phyloP scores from a whole-genome alignment of 805 yeast species.

The Starmera quercuum region DNA sequence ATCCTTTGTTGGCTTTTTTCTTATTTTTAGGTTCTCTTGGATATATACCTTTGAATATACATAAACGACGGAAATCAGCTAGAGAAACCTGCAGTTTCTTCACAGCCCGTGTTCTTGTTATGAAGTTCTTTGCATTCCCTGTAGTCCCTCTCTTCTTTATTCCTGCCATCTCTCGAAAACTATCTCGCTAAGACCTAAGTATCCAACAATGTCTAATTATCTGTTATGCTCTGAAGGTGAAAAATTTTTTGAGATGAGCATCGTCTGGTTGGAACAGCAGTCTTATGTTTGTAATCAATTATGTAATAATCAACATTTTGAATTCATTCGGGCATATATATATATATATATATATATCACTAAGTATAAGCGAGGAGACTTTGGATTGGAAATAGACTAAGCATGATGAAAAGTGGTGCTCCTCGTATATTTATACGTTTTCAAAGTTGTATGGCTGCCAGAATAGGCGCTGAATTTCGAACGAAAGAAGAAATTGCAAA shows the following conservation, averaged over 20 bases:
- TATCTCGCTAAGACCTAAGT: not conserved
- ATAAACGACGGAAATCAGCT: constrained; percentile 93
- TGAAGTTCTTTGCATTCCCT: constrained; percentile 88
- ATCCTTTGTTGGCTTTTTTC: constrained; percentile 95
- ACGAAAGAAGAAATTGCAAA: constrained; percentile 6
- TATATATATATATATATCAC: no score
- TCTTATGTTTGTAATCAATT: no score
- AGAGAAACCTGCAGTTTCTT: constrained; percentile 85
- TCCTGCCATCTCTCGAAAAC: constrained; percentile 38
- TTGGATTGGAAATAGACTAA: no score
- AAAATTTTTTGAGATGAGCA: constrained; percentile 5
- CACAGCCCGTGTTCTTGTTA: constrained; percentile 93
- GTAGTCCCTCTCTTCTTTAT: constrained; percentile 77
- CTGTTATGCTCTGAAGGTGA: not conserved
- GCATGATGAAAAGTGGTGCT: no score
- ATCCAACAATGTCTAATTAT: not conserved
- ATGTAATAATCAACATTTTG: no score
- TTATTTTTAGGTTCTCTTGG: constrained; percentile 96
- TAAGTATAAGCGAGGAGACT: no score
- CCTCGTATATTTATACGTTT: no score
- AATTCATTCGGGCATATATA: no score
- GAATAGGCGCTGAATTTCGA: no score
- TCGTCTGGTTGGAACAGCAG: not conserved
- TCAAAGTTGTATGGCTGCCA: no score
- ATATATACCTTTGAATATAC: constrained; percentile 96